Evolutionary conservation across 768 basidiomycete species (phyloP).

Genomic region (Mrakia blollopis): DNA sequence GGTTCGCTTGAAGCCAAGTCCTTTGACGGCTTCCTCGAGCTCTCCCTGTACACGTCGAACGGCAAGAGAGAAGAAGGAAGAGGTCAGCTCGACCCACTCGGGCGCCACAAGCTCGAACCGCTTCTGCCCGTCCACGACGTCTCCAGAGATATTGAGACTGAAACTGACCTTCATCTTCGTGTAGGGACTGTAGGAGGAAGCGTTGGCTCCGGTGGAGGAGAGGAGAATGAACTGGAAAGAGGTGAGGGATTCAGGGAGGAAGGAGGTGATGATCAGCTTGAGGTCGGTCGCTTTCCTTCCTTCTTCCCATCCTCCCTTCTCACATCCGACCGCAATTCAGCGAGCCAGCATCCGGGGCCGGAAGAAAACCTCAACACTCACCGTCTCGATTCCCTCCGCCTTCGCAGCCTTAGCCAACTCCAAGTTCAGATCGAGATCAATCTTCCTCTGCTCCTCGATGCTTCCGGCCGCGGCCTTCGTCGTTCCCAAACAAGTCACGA

Average conservation of each 20-base stretch:
- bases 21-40: conserved; percentile 40
- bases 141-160: background rate
- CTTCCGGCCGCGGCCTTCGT: conserved; percentile 40
- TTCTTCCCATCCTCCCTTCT: background rate
- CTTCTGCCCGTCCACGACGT: too few species aligned
- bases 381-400: conserved; percentile 38
- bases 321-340: background rate
- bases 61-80: background rate
- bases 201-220: conserved; percentile 35
- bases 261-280: background rate
- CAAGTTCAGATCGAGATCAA: conserved; percentile 40
- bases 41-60: conserved; percentile 33
- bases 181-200: conserved; percentile 36
- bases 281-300: background rate
- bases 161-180: conserved; percentile 36
- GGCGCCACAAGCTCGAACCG: too few species aligned
- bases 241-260: background rate
- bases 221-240: conserved; percentile 39
- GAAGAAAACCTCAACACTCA: conserved; percentile 31
- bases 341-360: too few species aligned
- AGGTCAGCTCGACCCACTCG: too few species aligned
- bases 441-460: conserved; percentile 37
- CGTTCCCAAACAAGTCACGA: conserved; percentile 40
- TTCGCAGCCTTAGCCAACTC: conserved; percentile 40
- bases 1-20: conserved; percentile 36